Evolutionary conservation across 1,284 basidiomycete species (phyloP), one percentile per base, ranked within the genome.

Genomic region (Leccinum griseonigrum): DNA sequence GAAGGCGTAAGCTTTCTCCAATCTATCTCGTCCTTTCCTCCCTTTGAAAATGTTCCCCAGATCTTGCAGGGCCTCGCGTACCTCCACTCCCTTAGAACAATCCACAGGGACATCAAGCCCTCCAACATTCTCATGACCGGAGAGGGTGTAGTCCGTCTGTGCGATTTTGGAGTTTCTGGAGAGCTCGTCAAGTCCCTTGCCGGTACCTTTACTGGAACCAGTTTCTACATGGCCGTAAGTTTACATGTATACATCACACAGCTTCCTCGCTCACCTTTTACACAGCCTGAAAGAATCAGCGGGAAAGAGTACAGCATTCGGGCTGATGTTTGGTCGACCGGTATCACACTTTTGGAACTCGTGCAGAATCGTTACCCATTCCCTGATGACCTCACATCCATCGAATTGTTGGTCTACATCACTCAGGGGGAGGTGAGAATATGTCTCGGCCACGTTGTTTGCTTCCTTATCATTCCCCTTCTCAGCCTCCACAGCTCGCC

Each of bases 301-400:
- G 95, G 95, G 8, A 82, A 90, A 60, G 85, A 90, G 58, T 98
- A 98, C 76, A 92, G 91, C 31, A 97, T 98, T 73, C 89, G 91
- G 58, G 94, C 95, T 26, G 96, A 99, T 74, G 95, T 99, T n/a
- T 99, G 96, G 96, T 98, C 96, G 1, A 90, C 94, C 32, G 97
- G 96, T 26, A 85, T 99, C 48, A 92, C 96, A 0, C 83, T 99
- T 29, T 83, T 98, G 64, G 97, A 99, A 77, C 85, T 99, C 26
- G 92, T 96, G 1, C 89, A 94, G 74, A 96, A 98, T 71, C 88
- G 91, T 16, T 98, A 97, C 81, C 97, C 97, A 1, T 98, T 98
- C 80, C 94, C 96, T 1, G 89, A 86, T 54, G 95, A 98, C 69
- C 82, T 95, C 50, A 91, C 93, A 4, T 90, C 95, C 14, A 96